Evolutionary conservation across 768 basidiomycete genomes (phyloP).

Genomic region (Lentinus tigrinus): DNA sequence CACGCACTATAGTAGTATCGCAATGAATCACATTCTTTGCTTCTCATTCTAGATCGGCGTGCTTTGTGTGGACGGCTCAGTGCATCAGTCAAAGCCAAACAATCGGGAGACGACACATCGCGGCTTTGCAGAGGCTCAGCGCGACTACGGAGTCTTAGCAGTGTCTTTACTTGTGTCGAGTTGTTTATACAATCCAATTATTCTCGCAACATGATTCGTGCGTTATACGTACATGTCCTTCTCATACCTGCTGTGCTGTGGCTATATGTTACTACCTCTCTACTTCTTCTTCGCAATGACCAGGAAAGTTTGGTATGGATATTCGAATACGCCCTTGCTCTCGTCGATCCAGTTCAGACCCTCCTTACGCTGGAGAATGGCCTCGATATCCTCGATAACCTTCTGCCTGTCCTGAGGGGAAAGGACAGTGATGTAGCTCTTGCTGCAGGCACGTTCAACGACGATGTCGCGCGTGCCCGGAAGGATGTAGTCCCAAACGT

Average conservation of each 20-base stretch:
- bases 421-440: slow-evolving; percentile 79
- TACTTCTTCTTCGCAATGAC: slow-evolving; percentile 51
- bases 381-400: slow-evolving; percentile 49
- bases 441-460: slow-evolving; percentile 70
- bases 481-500: slow-evolving; percentile 51
- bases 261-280: no score
- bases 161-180: no score
- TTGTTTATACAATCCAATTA: no score
- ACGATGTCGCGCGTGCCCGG: slow-evolving; percentile 53
- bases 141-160: no score
- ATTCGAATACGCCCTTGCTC: slow-evolving; percentile 70
- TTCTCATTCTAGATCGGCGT: neutral
- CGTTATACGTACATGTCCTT: neutral
- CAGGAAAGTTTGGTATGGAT: slow-evolving; percentile 71
- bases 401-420: slow-evolving; percentile 54
- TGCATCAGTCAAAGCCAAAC: no score
- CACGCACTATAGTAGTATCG: slow-evolving; percentile 16
- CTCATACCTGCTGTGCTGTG: neutral
- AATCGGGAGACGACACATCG: no score
- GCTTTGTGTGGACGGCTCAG: no score
- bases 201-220: no score
- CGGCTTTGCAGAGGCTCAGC: no score
- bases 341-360: slow-evolving; percentile 77
- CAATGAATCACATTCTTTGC: slow-evolving; percentile 15
- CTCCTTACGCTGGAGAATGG: slow-evolving; percentile 57